Evolutionary conservation across 495 filamentous ascomycete genomes (phyloP), one percentile per base, ranked within the genome.

Genomic region (Pyronema omphalodes): DNA sequence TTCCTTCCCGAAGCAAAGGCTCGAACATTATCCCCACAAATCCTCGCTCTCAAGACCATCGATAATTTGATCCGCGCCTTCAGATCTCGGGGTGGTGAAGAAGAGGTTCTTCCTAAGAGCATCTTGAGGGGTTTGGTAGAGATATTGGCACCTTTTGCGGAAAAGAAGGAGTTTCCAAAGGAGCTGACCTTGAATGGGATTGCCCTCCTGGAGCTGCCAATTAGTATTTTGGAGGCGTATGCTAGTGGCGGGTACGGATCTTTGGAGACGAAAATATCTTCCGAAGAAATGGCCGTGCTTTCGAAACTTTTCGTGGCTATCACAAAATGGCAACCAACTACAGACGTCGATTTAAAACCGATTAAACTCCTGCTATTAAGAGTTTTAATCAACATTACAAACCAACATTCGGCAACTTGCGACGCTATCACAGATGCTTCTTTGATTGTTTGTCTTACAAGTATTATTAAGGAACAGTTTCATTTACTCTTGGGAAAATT

Each of bases 301-400:
- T 58, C 61, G 8, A 50, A 51, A 18, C 51, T 65, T 57, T 37
- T 65, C 46, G 53, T 56, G n/a, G 49, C 55, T 44, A 53, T 57
- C 11, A 12, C 7, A 1, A n/a, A 44, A 48, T 49, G 57, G 40
- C 23, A 29, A 29, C 1, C 5, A 29, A 37, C 19, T 54, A 34
- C 33, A 55, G 46, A 55, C 18, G 11, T 53, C 45, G 53, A 58
- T 49, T 46, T 59, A 39, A 53, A 58, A 8, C 52, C 57, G 45
- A 57, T 67, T 35, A 57, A 57, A 55, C 57, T 64, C 12, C 57
- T 68, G 53, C 58, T 76, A 49, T 70, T 93, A 46, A 79, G 85
- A 52, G 77, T 96, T 23, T 76, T 81, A 44, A 72, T 95, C 58
- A 95, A 95, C 67, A 70, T 89, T 12, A 91, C 88, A 12, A 94